Evolutionary conservation across 345 rosid species (phyloP), one percentile per base, ranked within the genome.

Genomic region (Turnera subulata): DNA sequence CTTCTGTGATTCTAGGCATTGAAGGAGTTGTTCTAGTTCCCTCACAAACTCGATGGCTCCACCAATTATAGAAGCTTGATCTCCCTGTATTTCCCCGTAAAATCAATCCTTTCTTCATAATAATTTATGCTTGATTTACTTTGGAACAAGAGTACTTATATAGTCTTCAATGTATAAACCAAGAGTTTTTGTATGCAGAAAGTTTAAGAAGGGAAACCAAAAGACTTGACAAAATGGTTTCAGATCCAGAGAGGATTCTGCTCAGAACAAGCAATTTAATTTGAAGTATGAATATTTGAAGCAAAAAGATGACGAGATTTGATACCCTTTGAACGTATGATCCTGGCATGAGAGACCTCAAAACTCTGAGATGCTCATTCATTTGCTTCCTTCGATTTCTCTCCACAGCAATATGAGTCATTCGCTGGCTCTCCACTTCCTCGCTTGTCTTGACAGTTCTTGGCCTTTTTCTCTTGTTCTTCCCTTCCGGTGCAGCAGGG

Each of bases 31-130:
- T 73, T 93, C 99, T 15, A 93, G 67, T 64, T 93, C 99, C 59
- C 90, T 85, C 62, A 93, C 96, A 51, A 87, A 93, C 69, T 89
- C 97, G 11, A 93, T 89, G 7, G 90, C 99, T 29, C 99, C 99
- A 3, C 99, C 99, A 13, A 93, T 85, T n/a, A 93, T 89, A 1
- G 99, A 93, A 1, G 97, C 97, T 81, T 89, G 97, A 66, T 93
- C 99, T 67, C 96, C 97, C 97, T 89, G 63, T 9, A 60, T 12
- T 18, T 29, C 5, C 35, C 4, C 35, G n/a, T n/a, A 29, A 8
- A 29, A 29, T 4, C 8, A 29, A 3, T 29, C 35, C 8, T 29
- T 29, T 4, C 35, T 29, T 29, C 35, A 29, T 29, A 29, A 4
- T 29, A n/a, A n/a, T n/a, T n/a, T n/a, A n/a, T n/a, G n/a, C n/a